Evolutionary conservation across 345 rosid species (phyloP).

Genomic region (Tarenaya hassleriana): DNA sequence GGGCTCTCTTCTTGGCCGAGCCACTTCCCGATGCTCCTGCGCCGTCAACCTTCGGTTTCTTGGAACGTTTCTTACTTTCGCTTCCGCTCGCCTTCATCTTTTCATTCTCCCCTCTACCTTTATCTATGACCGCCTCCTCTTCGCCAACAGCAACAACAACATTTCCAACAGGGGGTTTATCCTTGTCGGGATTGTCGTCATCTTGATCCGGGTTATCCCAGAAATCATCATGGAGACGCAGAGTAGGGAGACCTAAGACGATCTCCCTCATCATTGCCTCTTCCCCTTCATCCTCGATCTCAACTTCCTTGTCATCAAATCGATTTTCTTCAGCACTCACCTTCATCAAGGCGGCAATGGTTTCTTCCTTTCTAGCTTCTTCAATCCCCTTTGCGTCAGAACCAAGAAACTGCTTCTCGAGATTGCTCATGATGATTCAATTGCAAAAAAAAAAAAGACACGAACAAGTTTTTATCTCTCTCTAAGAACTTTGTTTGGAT

Average conservation of each 20-base stretch:
- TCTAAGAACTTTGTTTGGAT: too few species aligned
- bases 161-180: conserved; percentile 14
- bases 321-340: too few species aligned
- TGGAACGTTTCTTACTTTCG: neutral
- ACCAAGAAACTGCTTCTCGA: neutral
- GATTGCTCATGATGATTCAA: conserved; percentile 6
- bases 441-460: too few species aligned
- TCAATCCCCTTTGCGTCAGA: too few species aligned
- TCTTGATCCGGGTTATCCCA: neutral
- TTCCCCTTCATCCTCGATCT: neutral
- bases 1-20: conserved; percentile 1
- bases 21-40: neutral
- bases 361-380: too few species aligned
- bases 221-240: neutral
- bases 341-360: too few species aligned
- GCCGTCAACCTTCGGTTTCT: neutral
- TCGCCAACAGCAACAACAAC: conserved; percentile 3
- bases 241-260: conserved; percentile 16
- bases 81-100: neutral
- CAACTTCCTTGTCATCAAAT: neutral
- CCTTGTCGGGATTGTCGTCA: neutral
- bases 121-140: neutral
- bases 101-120: neutral
- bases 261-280: neutral
- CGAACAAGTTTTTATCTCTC: too few species aligned